Conservation (phyloP, 2,329 filamentous ascomycete genomes). For the Grosmannia serpens region DNA sequence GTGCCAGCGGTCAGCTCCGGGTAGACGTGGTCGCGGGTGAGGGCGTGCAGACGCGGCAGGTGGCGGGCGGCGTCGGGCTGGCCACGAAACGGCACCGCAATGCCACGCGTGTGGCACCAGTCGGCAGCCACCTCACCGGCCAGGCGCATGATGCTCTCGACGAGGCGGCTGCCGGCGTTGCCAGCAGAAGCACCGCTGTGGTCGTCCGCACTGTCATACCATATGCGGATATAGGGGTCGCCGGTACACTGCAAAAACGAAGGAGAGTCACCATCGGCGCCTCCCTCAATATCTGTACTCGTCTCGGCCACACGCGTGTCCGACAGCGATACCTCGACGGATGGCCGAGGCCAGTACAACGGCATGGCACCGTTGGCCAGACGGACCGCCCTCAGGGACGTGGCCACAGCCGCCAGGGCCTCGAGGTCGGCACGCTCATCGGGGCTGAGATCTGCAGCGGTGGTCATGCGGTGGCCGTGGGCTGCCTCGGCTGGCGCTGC, state of each 20-base stretch:
- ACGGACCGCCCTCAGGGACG: slow-evolving; percentile 30
- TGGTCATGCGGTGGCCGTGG: slow-evolving; percentile 31
- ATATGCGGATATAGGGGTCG: slow-evolving; percentile 39
- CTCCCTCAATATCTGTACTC: no score
- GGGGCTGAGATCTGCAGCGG: slow-evolving; percentile 28
- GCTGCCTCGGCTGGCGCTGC: neutral
- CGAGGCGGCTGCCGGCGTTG: slow-evolving; percentile 22
- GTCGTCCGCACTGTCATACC: slow-evolving; percentile 13
- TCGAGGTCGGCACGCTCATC: slow-evolving; percentile 33
- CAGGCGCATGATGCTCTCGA: slow-evolving; percentile 45
- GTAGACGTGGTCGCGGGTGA: slow-evolving; percentile 26
- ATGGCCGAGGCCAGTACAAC: slow-evolving; percentile 30
- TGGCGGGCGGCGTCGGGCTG: slow-evolving; percentile 31
- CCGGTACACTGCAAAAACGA: slow-evolving; percentile 24
- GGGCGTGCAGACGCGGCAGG: slow-evolving; percentile 23
- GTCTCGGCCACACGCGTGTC: slow-evolving; percentile 10
- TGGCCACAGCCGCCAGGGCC: slow-evolving; percentile 35
- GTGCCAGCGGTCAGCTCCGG: slow-evolving; percentile 25
- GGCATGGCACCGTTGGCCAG: slow-evolving; percentile 38
- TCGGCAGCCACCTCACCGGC: slow-evolving; percentile 49
- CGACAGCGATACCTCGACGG: slow-evolving; percentile 32
- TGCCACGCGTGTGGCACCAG: slow-evolving; percentile 46
- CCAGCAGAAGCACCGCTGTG: neutral
- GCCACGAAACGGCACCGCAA: slow-evolving; percentile 48
- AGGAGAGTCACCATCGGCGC: slow-evolving; percentile 7